Evolutionary conservation across 1,139 yeast species (phyloP).

Genomic region (Suhomyces bolitotheri): DNA sequence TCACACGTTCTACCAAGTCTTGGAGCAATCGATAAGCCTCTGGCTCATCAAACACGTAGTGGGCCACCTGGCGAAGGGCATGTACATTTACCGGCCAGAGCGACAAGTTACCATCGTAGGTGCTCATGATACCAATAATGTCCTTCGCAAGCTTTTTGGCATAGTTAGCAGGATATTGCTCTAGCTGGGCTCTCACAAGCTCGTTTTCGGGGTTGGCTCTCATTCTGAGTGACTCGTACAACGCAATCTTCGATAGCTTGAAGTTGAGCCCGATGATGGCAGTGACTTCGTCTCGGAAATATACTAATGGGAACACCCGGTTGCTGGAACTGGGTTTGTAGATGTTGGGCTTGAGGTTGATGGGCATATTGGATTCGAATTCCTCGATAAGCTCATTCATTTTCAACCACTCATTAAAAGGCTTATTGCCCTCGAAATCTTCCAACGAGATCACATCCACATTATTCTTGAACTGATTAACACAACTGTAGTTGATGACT

Average conservation of each 20-base stretch:
- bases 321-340: slow-evolving; percentile 27
- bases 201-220: slow-evolving; percentile 19
- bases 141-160: slow-evolving; percentile 35
- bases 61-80: slow-evolving; percentile 32
- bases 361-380: slow-evolving; percentile 33
- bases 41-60: slow-evolving; percentile 31
- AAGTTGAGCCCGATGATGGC: slow-evolving; percentile 36
- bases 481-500: slow-evolving; percentile 28
- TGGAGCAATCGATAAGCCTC: slow-evolving; percentile 29
- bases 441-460: slow-evolving; percentile 27
- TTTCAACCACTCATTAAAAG: slow-evolving; percentile 30
- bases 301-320: slow-evolving; percentile 32
- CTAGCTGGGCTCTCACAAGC: slow-evolving; percentile 22
- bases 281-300: slow-evolving; percentile 36
- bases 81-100: slow-evolving; percentile 43
- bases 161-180: slow-evolving; percentile 27
- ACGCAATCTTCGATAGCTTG: slow-evolving; percentile 33
- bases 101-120: slow-evolving; percentile 34
- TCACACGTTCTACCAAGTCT: slow-evolving; percentile 27
- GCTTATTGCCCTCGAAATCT: slow-evolving; percentile 25
- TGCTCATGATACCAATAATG: slow-evolving; percentile 38
- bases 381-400: slow-evolving; percentile 29
- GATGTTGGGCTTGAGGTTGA: slow-evolving; percentile 32
- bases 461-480: slow-evolving; percentile 32
- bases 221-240: slow-evolving; percentile 31